Evolutionary conservation across 2,329 filamentous ascomycete genomes (phyloP), one percentile per base, ranked within the genome.

Genomic region (Hysterium pulicare): DNA sequence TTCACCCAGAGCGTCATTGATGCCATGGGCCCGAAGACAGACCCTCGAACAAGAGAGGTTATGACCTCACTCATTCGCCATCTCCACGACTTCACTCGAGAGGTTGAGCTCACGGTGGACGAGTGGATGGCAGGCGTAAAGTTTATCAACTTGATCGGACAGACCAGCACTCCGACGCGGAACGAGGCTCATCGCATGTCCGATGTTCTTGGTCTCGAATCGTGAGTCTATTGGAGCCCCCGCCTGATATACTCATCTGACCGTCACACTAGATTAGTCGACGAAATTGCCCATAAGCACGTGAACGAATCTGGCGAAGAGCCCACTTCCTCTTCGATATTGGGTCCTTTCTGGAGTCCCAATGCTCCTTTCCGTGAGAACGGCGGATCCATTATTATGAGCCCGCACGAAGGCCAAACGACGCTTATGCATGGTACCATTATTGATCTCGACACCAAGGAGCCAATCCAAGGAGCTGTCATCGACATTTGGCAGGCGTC

Each of bases 401-500:
- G 83, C 63, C 70, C 72, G 28, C 73, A 79, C 42, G 70, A 79
- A 38, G 84, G 82, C 36, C 72, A 79, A 47, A 70, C 81, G 40
- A 78, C 78, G 40, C 74, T 76, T 53, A 86, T 89, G 81, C 83
- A 87, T 72, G 85, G 85, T 53, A 71, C 75, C 35, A 77, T 89
- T 59, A 75, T 67, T 37, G 82, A 87, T 58, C 71, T 83, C 52
- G 71, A 78, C 49, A 86, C 83, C 45, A 79, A 81, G 59, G 77
- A 78, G 69, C 81, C 81, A 48, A 82, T 89, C 56, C 76, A 75
- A 41, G 72, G 75, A 57, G 84, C 84, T 53, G 81, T 86, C 50
- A 81, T 89, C 57, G 86, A 89, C 62, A 84, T 88, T 72, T 89
- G 85, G 85, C 83, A 89, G 63, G 84, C 85, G 38, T 84, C 79